Evolutionary conservation across 495 filamentous ascomycete genomes (phyloP), one percentile per base, ranked within the genome.

Genomic region (Xylaria acuta): DNA sequence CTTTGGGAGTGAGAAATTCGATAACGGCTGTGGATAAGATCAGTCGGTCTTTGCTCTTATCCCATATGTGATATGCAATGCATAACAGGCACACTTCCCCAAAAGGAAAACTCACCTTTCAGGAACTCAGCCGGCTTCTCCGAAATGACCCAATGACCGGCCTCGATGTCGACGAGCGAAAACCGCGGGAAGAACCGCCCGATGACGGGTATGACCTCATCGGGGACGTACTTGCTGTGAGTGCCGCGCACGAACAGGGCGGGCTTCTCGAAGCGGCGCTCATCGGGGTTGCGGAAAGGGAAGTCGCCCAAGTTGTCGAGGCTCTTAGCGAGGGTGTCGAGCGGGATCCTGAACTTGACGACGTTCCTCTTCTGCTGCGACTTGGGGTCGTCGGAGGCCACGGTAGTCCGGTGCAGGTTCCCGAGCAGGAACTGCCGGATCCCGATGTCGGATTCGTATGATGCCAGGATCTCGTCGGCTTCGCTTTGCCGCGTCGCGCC

Each of bases 391-490:
- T 7, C 30, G 9, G 30, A 9, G 54, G 22, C 5, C 71, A 64
- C 8, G 22, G n/a, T 7, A 77, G 78, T 36, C 1, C 91, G 88
- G 67, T 91, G 78, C 14, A 98, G 85, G 78, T 98, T 98, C n/a
- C 93, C 94, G 5, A 99, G 87, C 25, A 99, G 88, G 82, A 98
- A 99, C 79, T 97, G 94, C 2, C 96, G 92, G 72, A 98, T 91
- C 1, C 88, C 82, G 3, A 95, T 80, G 40, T 91, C 90, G 75
- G 89, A 80, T 80, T 97, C 96, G 78, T 94, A 97, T 1, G 88
- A 82, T 43, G 89, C 76, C 5, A 99, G 85, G 64, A 98, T 96
- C 62, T 85, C 81, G 79, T 97, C 92, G 3, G 95, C 96, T 32
- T 97, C 93, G 6, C 87, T 88, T 70, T 92, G 90, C 67, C 87